Evolutionary conservation across 1,139 yeast species (phyloP), one percentile per base, ranked within the genome.

Genomic region (Debaryomycetaceae sp.): DNA sequence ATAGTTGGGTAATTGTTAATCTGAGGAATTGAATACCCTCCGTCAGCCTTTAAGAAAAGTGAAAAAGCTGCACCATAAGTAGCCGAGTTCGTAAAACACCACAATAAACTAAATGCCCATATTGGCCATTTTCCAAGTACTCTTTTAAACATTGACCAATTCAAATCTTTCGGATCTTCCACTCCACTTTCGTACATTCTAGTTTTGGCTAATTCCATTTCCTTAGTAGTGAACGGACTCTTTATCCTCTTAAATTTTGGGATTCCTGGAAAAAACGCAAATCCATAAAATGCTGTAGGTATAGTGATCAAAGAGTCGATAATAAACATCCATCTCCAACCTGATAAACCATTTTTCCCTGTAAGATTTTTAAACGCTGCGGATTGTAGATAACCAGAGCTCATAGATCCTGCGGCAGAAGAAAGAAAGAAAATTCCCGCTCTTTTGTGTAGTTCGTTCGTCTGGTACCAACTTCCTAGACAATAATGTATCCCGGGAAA

Each of bases 231-330:
- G 65, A 56, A 48, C 59, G 50, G 37, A 44, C 29, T 16, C 69
- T 56, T 53, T 62, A 79, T 40, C 84, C 84, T 47, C 63, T 70
- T 35, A 62, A 58, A 53, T 57, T 79, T 35, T 75, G 53, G 18
- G 84, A 85, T 2, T 5, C 65, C 66, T 11, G 68, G 68, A 32
- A 56, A 58, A 49, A 55, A 50, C 38, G 56, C 48, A 34, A 58
- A 35, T 1, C 58, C 58, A 30, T 59, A 35, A 33, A 58, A 33
- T 1, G 63, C 62, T 15, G 60, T 58, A n/a, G 48, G 55, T 11
- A 60, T 43, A 5, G 65, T 57, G 9, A 59, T 49, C 6, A 52
- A 28, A 9, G 65, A 63, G 42, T 62, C 65, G 17, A 62, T 53
- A 15, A 62, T 55, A 41, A 61, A 62, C 52, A 61, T 55, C 58